phyloP scores from a whole-genome alignment of 1,284 basidiomycete species.

The Coniophora puteana region DNA sequence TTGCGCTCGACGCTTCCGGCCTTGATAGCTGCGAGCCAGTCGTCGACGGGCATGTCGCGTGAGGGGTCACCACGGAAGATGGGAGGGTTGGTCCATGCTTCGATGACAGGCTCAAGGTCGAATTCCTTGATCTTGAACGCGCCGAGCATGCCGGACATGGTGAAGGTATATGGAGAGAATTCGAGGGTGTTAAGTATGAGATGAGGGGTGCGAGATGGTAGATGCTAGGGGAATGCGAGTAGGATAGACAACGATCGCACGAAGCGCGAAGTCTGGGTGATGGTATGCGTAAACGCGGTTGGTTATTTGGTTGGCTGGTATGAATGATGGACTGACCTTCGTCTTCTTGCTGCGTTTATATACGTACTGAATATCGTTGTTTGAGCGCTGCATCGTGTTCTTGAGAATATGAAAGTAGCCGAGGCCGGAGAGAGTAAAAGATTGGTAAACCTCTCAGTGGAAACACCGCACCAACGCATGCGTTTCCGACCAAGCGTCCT shows the following conservation, averaged over 20 bases:
- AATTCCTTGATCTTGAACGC: constrained; percentile 74
- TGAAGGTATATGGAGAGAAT: constrained; percentile 4
- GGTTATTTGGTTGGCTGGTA: neutral
- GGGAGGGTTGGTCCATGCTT: constrained; percentile 60
- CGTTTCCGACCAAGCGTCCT: too few relatives aligned
- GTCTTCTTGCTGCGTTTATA: neutral
- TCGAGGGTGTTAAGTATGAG: neutral
- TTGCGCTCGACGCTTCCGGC: constrained; percentile 61
- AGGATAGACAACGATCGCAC: neutral
- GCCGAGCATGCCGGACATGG: constrained; percentile 66
- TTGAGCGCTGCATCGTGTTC: neutral
- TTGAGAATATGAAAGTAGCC: too few relatives aligned
- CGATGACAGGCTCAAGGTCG: constrained; percentile 61
- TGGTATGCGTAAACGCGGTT: neutral
- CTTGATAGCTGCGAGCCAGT: constrained; percentile 68
- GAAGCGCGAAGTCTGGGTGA: neutral
- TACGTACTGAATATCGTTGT: neutral
- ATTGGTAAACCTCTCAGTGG: too few relatives aligned
- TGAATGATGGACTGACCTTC: neutral
- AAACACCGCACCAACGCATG: too few relatives aligned
- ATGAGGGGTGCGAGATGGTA: neutral
- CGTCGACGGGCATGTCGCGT: constrained; percentile 63
- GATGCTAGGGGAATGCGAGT: too few relatives aligned
- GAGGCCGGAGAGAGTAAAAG: too few relatives aligned
- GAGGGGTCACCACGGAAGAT: constrained; percentile 61